Evolutionary conservation across 805 yeast genomes (phyloP).

Genomic region (Lipomyces spencermartinsiae): DNA sequence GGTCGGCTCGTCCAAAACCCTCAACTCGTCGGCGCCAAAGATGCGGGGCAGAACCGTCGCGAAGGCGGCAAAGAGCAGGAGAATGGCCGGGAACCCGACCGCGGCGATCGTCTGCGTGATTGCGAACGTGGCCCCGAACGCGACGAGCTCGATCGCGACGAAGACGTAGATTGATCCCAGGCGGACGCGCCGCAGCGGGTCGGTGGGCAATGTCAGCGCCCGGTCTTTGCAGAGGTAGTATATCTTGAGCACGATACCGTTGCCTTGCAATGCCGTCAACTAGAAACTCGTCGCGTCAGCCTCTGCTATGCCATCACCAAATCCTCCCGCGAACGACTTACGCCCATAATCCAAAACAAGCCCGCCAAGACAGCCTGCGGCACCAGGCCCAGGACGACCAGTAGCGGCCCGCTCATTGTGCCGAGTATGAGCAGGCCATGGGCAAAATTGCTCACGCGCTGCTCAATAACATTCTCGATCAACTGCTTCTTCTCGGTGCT

Average conservation of each 20-base stretch:
- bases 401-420: conserved; percentile 87
- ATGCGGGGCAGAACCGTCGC: conserved; percentile 67
- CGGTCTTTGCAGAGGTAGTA: conserved; percentile 68
- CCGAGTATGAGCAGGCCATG: conserved; percentile 87
- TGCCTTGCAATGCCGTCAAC: conserved; percentile 66
- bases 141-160: conserved; percentile 63
- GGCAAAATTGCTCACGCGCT: conserved; percentile 78
- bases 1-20: conserved; percentile 65
- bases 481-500: neutral
- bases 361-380: conserved; percentile 96
- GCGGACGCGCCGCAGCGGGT: conserved; percentile 47
- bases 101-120: conserved; percentile 89
- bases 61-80: conserved; percentile 71
- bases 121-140: conserved; percentile 80
- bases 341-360: conserved; percentile 90
- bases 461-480: conserved; percentile 73
- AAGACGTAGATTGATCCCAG: conserved; percentile 57
- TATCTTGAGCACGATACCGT: conserved; percentile 67
- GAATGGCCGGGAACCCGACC: conserved; percentile 89
- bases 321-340: conserved; percentile 41
- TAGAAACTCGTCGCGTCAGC: neutral
- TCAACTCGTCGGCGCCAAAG: conserved; percentile 67
- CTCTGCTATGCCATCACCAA: neutral
- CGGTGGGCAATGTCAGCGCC: conserved; percentile 47
- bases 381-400: conserved; percentile 77